These are phyloP conservation scores for Colletotrichum zoysiae DNA, from an alignment of 2,329 filamentous ascomycete species.

Conservation along the genomic window DNA sequence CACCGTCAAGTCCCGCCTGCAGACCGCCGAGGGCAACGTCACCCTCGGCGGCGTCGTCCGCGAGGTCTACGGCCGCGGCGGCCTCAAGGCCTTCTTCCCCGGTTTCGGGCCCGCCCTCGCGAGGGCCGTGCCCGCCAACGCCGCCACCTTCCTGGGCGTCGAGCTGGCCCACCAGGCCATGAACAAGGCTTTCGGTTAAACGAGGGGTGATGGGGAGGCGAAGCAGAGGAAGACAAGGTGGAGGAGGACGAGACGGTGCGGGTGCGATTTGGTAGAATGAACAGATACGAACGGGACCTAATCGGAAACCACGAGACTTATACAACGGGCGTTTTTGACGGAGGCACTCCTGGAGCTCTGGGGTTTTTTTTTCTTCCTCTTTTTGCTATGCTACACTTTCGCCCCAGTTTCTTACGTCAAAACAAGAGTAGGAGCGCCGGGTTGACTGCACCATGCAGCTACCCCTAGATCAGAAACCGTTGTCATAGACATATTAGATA, in stretches of 20 bases:
- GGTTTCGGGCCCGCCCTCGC: conserved; percentile 94
- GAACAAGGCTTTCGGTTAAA: conserved; percentile 75
- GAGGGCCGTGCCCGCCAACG: conserved; percentile 94
- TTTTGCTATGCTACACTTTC: neutral
- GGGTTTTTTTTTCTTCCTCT: neutral
- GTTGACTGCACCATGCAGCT: neutral
- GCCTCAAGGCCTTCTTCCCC: conserved; percentile 94
- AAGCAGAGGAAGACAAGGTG: neutral
- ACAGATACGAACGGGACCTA: neutral
- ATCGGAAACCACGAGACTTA: neutral
- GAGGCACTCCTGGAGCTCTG: neutral
- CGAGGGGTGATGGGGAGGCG: no score
- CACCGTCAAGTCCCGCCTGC: conserved; percentile 93
- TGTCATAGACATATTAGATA: neutral
- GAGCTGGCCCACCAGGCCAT: conserved; percentile 87
- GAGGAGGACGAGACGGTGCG: neutral
- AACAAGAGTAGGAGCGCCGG: conserved; percentile 12
- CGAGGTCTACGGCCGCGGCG: conserved; percentile 85
- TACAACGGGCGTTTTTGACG: conserved; percentile 13
- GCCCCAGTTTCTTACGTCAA: neutral
- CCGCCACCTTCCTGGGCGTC: conserved; percentile 91
- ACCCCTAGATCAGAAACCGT: neutral
- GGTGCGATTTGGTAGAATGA: neutral
- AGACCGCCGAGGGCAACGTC: conserved; percentile 89
- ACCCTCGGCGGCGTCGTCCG: conserved; percentile 84